Percentiles rank a stretch among this genome's conserved stretches.
phyloP scores from a whole-genome alignment of 192 early-diverging fungal genomes.

The Coemansia erecta region DNA sequence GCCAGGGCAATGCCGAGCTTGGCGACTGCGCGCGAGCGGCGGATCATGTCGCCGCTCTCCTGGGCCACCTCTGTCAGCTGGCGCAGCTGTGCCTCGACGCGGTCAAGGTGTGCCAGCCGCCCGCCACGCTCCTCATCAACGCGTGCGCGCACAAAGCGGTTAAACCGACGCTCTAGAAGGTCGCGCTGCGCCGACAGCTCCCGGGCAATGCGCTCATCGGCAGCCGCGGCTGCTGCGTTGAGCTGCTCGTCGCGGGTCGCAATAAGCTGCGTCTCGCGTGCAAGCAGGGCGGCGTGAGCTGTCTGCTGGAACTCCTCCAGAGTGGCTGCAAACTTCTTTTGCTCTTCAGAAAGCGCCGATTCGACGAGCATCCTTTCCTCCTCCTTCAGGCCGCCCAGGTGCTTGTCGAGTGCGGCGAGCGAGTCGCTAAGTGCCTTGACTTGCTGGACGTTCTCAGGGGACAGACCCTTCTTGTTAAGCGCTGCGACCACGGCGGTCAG shows the following conservation, averaged over 20 bases:
- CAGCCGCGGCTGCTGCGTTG: slow-evolving; percentile 39
- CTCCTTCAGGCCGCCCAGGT: slow-evolving; percentile 49
- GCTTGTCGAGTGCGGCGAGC: slow-evolving; percentile 48
- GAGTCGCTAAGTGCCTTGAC: slow-evolving; percentile 51
- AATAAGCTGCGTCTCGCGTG: slow-evolving; percentile 55
- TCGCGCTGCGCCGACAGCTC: slow-evolving; percentile 66
- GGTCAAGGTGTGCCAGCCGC: slow-evolving; percentile 81
- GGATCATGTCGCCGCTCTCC: slow-evolving; percentile 66
- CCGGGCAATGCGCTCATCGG: slow-evolving; percentile 56
- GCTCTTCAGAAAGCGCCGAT: slow-evolving; percentile 61
- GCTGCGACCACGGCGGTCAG: slow-evolving; percentile 33
- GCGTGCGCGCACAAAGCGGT: slow-evolving; percentile 69
- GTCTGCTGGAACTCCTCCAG: slow-evolving; percentile 51
- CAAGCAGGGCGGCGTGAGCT: slow-evolving; percentile 47
- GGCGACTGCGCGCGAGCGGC: slow-evolving; percentile 60
- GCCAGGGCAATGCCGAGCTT: slow-evolving; percentile 63
- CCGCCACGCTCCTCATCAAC: slow-evolving; percentile 91
- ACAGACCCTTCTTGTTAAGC: slow-evolving; percentile 38
- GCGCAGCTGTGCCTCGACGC: slow-evolving; percentile 74
- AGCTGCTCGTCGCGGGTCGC: slow-evolving; percentile 53
- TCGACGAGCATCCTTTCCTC: slow-evolving; percentile 55
- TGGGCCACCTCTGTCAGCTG: slow-evolving; percentile 67
- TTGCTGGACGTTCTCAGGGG: slow-evolving; percentile 40
- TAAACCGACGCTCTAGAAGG: slow-evolving; percentile 75
- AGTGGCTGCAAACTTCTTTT: slow-evolving; percentile 52